Conservation (phyloP, 768 basidiomycete species). For the Russula emetica region DNA sequence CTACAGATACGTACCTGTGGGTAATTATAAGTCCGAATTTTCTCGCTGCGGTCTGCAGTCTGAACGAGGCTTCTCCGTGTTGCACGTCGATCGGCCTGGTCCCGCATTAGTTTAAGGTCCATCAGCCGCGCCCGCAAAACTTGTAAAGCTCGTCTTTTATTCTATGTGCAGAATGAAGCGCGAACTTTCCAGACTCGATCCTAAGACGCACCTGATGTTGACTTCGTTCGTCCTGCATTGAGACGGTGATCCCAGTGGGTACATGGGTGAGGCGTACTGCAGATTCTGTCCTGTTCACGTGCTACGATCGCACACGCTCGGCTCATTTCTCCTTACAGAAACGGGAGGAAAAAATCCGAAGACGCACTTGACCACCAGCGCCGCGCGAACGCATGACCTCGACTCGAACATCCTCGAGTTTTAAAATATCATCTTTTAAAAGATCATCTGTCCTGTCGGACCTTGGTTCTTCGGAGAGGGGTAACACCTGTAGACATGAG, state of each 20-base stretch:
- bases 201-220: slow-evolving; percentile 76
- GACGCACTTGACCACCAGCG: slow-evolving; percentile 85
- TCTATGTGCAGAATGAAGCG: slow-evolving; percentile 43
- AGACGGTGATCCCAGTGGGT: slow-evolving; percentile 90
- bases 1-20: slow-evolving; percentile 54
- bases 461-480: slow-evolving; percentile 61
- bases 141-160: slow-evolving; percentile 88
- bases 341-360: too few relatives aligned
- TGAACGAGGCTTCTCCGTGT: slow-evolving; percentile 70
- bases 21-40: slow-evolving; percentile 94
- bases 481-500: slow-evolving; percentile 63
- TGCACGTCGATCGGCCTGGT: slow-evolving; percentile 66
- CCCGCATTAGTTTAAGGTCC: slow-evolving; percentile 68
- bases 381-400: slow-evolving; percentile 98
- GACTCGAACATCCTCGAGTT: slow-evolving; percentile 79
- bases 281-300: slow-evolving; percentile 98
- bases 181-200: not conserved
- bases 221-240: slow-evolving; percentile 96
- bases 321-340: not conserved
- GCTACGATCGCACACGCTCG: slow-evolving; percentile 42
- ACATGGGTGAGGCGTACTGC: slow-evolving; percentile 91
- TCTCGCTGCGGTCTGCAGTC: slow-evolving; percentile 85
- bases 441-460: slow-evolving; percentile 53
- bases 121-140: slow-evolving; percentile 82
- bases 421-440: slow-evolving; percentile 67